Base-by-base conservation (phyloP, 1,139 yeast species). In the Keqinozyma sinolaborantium region DNA sequence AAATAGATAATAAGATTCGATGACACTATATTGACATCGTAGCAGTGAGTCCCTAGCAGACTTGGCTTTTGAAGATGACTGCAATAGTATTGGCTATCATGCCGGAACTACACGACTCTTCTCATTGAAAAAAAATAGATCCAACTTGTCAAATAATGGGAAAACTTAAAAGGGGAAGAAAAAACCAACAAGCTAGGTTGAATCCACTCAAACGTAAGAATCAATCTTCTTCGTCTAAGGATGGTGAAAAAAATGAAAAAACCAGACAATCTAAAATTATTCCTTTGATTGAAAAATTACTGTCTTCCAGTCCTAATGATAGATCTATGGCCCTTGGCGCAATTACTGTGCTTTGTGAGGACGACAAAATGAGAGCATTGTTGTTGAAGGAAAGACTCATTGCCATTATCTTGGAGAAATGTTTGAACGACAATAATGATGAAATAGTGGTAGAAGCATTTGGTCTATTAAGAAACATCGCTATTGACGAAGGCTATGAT, bases 401-500 rank as follows among this genome's bases (percentile, higher is more conserved):
- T 8, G 75, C 76, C 26, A 68, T 74, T 3, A 58, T 88, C 0
- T 51, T 88, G 64, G 80, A 81, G 23, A 77, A 78, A 35, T 68
- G 83, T 27, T 56, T 88, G 26, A 74, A 73, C 30, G 95, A 87
- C 49, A 53, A 71, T 15, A 78, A 80, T 45, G 79, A 78, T 34
- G 95, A 87, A 45, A 76, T 86, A 31, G 79, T 83, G 11, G 83
- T 84, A 14, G 95, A 84, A 46, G 71, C 90, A 0, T 83, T 76
- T 50, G 97, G 95, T 1, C 64, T 90, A 30, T 60, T 92, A 42
- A 73, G 96, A 51, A 87, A 85, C 51, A 51, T 90, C 33, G 81
- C 83, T 3, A 68, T 86, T 31, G 95, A 87, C 51, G 95, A 87
- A 58, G 97, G 96, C n/a, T 80, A 86, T 46, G 95, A 86, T 41